Percentiles rank a stretch among this genome's conserved stretches.
Evolutionary conservation across 2,329 filamentous ascomycete genomes (phyloP).

Genomic region (Bertia moriformis): DNA sequence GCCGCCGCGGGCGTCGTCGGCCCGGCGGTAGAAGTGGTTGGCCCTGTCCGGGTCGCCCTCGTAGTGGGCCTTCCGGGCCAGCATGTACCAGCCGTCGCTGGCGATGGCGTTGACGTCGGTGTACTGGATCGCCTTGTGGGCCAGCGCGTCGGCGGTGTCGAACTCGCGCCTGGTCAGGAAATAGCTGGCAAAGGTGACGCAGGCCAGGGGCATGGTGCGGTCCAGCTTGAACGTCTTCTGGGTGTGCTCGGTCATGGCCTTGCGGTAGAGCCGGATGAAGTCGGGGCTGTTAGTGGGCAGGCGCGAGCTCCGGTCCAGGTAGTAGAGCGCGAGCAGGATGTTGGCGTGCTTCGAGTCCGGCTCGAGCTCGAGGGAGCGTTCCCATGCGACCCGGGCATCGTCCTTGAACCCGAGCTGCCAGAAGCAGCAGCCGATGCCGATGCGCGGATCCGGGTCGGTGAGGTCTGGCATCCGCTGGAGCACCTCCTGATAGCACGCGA

Average conservation of each 20-base stretch:
- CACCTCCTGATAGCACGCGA: slow-evolving; percentile 76
- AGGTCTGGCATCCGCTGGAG: slow-evolving; percentile 74
- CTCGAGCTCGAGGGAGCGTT: slow-evolving; percentile 66
- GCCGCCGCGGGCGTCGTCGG: slow-evolving; percentile 82
- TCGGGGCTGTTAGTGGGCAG: slow-evolving; percentile 71
- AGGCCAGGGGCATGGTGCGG: slow-evolving; percentile 78
- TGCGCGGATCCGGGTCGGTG: slow-evolving; percentile 83
- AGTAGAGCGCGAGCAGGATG: slow-evolving; percentile 77
- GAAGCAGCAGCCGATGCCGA: slow-evolving; percentile 91
- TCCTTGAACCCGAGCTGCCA: slow-evolving; percentile 95
- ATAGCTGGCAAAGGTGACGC: slow-evolving; percentile 77
- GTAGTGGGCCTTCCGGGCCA: slow-evolving; percentile 83
- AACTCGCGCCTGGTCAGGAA: slow-evolving; percentile 74
- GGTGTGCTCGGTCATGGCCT: slow-evolving; percentile 86
- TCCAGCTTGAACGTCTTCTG: slow-evolving; percentile 89
- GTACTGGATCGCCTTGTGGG: slow-evolving; percentile 84
- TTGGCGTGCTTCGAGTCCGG: slow-evolving; percentile 80
- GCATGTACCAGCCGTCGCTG: slow-evolving; percentile 92
- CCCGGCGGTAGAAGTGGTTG: slow-evolving; percentile 72
- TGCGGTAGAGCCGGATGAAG: slow-evolving; percentile 76
- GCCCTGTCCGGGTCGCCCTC: slow-evolving; percentile 62
- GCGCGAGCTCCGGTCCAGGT: slow-evolving; percentile 73
- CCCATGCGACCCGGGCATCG: slow-evolving; percentile 81
- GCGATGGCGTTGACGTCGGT: slow-evolving; percentile 94
- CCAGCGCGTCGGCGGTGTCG: slow-evolving; percentile 69